Evolutionary conservation across 768 basidiomycete genomes (phyloP).

Genomic region (Phylloporus rhodoxanthus): DNA sequence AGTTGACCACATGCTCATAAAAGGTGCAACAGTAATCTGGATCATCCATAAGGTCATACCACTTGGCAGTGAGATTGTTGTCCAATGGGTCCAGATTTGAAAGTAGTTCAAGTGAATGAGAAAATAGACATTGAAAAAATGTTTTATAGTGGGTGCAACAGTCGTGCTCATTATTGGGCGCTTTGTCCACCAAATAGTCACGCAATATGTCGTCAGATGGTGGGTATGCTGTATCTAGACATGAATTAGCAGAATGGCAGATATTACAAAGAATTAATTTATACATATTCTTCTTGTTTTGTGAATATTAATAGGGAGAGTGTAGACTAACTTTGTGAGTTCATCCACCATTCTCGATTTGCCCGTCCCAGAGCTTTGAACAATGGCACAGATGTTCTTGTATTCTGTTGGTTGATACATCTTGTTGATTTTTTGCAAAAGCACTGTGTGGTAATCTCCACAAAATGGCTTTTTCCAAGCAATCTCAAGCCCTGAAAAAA

Average conservation of each 20-base stretch:
- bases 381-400: background rate
- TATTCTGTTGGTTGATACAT: background rate
- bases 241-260: background rate
- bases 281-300: background rate
- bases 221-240: background rate
- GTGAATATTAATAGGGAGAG: constrained; percentile 3
- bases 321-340: constrained; percentile 3
- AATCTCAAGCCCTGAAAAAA: background rate
- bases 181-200: background rate
- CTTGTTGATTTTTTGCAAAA: background rate
- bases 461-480: background rate
- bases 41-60: background rate
- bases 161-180: background rate
- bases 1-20: background rate
- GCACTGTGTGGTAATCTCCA: background rate
- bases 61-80: background rate
- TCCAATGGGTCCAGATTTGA: background rate
- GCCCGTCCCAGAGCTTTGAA: constrained; percentile 3
- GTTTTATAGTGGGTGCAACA: background rate
- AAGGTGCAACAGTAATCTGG: background rate
- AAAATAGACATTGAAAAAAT: background rate
- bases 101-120: background rate
- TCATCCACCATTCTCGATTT: constrained; percentile 9
- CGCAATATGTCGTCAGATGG: background rate
- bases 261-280: background rate